Base-by-base conservation (phyloP, 1,284 basidiomycete genomes). In the Spongispora temasekensis region DNA sequence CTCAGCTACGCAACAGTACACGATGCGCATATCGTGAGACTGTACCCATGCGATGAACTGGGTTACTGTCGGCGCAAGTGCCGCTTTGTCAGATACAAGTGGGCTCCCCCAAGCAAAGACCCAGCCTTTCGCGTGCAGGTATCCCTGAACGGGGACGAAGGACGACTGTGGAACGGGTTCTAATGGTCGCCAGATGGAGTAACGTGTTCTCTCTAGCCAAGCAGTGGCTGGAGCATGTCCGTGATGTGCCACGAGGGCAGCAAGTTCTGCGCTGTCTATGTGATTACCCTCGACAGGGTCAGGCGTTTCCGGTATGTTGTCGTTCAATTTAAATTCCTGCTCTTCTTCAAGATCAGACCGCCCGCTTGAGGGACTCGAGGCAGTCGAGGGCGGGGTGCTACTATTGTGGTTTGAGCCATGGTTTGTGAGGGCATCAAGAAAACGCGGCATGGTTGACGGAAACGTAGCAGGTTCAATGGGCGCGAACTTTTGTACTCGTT, bases 21-120 rank as follows among this genome's bases (percentile, higher is more conserved):
- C 69, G 5, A 71, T 75, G 21, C 64, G 73, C 9, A 78, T 60
- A 10, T 70, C 67, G 46, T 78, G 71, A 2, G 63, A 63, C 42
- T 69, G 71, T 4, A 65, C 74, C 71, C 78, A 81, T 6, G 68
- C 59, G 30, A 76, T 65, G 63, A 81, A 81, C 6, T 74, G 76
- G 15, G 61, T 65, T 19, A 74, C 67, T 2, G 77, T 78, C 6
- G 71, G 66, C 30, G 59, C 62, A 30, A 81, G 70, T 2, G 77
- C 78, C 2, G 71, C 64, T 5, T 71, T 63, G 44, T 76, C 72
- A 2, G 79, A 80, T 23, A 82, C 77, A 5, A 82, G 66, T 2
- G 80, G 81, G 55, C 78, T 76, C 3, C 79, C 80, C 81, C 81
- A 82, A 5, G 78, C 80, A 59, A 82, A 83, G 40, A 80, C 67